A percentile compares a stretch with the other conserved stretches of the same genome.
These are phyloP conservation scores for Saccharomycopsis selenospora DNA, from an alignment of 805 yeast genomes.

Conservation along the genomic window DNA sequence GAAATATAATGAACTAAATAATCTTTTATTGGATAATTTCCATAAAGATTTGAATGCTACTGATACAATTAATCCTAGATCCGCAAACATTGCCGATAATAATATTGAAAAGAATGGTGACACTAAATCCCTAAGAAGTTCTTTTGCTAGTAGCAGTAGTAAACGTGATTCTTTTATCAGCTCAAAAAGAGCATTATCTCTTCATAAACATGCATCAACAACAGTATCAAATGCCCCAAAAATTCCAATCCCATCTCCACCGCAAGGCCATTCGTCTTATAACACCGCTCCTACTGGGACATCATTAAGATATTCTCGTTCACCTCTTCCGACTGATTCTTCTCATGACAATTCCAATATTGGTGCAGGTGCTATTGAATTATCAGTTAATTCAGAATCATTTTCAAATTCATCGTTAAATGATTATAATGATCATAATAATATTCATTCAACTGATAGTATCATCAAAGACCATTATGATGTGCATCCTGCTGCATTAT, in stretches of 20 bases:
- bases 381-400: not conserved
- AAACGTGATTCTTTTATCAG: conserved; percentile 1
- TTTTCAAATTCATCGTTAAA: not conserved
- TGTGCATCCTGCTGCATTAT: too few species aligned
- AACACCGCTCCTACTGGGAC: not conserved
- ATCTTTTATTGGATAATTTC: conserved; percentile 9
- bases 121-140: not conserved
- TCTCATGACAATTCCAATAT: not conserved
- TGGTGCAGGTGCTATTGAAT: not conserved
- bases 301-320: not conserved
- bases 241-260: conserved; percentile 6
- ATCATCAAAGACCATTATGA: not conserved
- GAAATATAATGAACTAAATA: conserved; percentile 3
- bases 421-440: not conserved
- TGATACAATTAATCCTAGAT: not conserved
- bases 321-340: not conserved
- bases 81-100: not conserved
- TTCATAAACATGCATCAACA: not conserved
- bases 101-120: not conserved
- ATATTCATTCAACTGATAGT: too few species aligned
- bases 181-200: conserved; percentile 5
- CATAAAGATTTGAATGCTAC: conserved; percentile 9
- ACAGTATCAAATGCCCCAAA: conserved; percentile 4
- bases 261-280: conserved; percentile 2
- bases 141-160: not conserved